phyloP scores from a whole-genome alignment of 2,329 filamentous ascomycete species.

The Aquanectria penicillioides region DNA sequence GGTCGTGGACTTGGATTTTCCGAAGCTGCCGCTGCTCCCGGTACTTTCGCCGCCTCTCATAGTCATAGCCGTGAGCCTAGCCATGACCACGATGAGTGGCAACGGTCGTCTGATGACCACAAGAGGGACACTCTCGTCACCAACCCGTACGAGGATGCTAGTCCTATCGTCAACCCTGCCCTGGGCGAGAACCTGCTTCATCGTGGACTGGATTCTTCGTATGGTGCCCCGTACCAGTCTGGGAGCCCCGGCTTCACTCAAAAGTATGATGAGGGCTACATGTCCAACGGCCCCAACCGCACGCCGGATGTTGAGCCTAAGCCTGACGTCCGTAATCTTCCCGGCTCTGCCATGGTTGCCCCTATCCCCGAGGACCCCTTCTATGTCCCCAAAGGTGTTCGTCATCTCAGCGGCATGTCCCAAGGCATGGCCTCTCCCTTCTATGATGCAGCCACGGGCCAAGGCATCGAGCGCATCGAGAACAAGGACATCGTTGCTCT shows the following conservation, averaged over 20 bases:
- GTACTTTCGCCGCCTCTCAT: conserved; percentile 50
- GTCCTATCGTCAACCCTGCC: conserved; percentile 67
- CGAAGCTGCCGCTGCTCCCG: conserved; percentile 63
- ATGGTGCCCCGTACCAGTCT: conserved; percentile 59
- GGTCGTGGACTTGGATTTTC: too few species aligned
- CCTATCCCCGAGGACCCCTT: conserved; percentile 71
- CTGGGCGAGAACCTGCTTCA: conserved; percentile 61
- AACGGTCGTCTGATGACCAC: conserved; percentile 68
- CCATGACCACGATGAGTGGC: conserved; percentile 72
- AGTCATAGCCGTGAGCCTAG: conserved; percentile 63
- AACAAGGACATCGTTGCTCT: conserved; percentile 96
- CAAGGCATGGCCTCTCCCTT: conserved; percentile 90
- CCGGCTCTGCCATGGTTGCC: conserved; percentile 61
- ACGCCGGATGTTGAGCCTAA: conserved; percentile 63
- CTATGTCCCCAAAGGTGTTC: conserved; percentile 62
- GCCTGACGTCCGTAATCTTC: conserved; percentile 65
- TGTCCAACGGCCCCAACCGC: conserved; percentile 74
- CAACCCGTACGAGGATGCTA: conserved; percentile 73
- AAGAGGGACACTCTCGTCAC: conserved; percentile 74
- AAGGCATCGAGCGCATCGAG: conserved; percentile 89
- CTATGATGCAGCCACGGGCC: conserved; percentile 89
- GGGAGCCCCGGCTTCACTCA: conserved; percentile 67
- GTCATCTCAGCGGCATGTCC: conserved; percentile 87
- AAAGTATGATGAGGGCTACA: conserved; percentile 88
- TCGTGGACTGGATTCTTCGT: conserved; percentile 51